Base-by-base conservation (phyloP, 306 rosid species). In the Ammopiptanthus mongolicus region DNA sequence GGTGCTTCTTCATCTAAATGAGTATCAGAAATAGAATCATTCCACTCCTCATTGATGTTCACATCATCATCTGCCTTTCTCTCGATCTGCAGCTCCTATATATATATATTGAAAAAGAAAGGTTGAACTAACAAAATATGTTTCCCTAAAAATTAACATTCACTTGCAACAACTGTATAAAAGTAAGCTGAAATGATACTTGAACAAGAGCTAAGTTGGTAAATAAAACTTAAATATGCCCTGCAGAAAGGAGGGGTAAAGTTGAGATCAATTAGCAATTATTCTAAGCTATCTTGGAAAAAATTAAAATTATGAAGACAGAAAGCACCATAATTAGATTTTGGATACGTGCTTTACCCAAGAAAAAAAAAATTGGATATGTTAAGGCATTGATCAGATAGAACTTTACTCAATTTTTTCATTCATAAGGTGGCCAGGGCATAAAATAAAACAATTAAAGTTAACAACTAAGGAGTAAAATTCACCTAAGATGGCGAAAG, bases 51-150 rank as follows among this genome's bases (percentile, higher is more conserved):
- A 48, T 60, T 60, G 57, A 48, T 78, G 57, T 68, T 47, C 55
- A 56, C 53, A 72, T 51, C 78, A 61, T 87, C 96, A 5, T 91
- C 91, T 21, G 78, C 86, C 84, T 83, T 94, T 91, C 90, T 90
- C 85, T 91, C 97, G 14, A 79, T 59, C 78, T 84, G 90, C 89
- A 91, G 85, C 52, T 95, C 98, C 98, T 95, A 78, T 60, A 78
- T 60, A 79, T 60, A 79, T 63, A 60, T 15, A 68, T 74, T 41
- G 44, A 69, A 63, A 50, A 74, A 22, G 39, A 57, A 22, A 29
- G 56, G 51, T 55, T 52, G 41, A 64, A 69, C 23, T 62, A 51
- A 65, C 59, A 72, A 52, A 29, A 29, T 28, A 50, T 42, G 73
- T 25, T 64, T 78, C 71, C 56, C 36, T 37, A 71, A 74, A 58